A percentile compares a stretch with the other conserved stretches of the same genome.
These are phyloP conservation scores for Zymoseptoria crescenta DNA, from an alignment of 2,329 filamentous ascomycete genomes.

Conservation along the genomic window DNA sequence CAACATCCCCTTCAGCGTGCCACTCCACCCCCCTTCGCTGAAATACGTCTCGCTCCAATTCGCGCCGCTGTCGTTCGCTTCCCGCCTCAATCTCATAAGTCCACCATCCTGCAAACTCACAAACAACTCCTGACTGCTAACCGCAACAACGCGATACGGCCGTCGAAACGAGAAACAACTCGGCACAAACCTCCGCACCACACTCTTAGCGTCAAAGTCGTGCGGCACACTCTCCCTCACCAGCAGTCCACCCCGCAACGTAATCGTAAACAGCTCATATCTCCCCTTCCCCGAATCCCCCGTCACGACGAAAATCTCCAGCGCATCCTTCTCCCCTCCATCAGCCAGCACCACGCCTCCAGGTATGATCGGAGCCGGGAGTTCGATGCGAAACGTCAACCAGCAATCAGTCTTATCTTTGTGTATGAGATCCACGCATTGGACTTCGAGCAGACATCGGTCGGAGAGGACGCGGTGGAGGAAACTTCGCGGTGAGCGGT, in stretches of 20 bases:
- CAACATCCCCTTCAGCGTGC: constrained; percentile 56
- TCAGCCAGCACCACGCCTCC: constrained; percentile 80
- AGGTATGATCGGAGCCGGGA: constrained; percentile 70
- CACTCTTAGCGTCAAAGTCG: constrained; percentile 66
- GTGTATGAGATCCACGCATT: constrained; percentile 65
- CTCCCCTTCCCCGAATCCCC: constrained; percentile 35
- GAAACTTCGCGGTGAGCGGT: constrained; percentile 72
- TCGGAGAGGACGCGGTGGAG: constrained; percentile 85
- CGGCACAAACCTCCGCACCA: constrained; percentile 66
- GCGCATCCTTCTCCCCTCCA: constrained; percentile 63
- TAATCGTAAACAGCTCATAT: constrained; percentile 77
- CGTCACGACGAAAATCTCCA: constrained; percentile 74
- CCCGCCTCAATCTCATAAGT: constrained; percentile 62
- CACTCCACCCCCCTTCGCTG: constrained; percentile 61
- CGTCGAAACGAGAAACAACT: constrained; percentile 69
- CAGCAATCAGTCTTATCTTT: constrained; percentile 40
- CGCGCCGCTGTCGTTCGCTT: constrained; percentile 44
- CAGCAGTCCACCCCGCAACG: constrained; percentile 76
- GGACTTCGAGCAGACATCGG: constrained; percentile 71
- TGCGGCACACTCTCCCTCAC: constrained; percentile 48
- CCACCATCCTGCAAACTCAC: constrained; percentile 75
- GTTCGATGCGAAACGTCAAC: constrained; percentile 68
- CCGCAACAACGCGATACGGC: constrained; percentile 72
- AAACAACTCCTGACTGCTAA: constrained; percentile 65
- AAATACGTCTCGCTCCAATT: constrained; percentile 66